These are phyloP conservation scores for Pisolithus microcarpus DNA, from an alignment of 768 basidiomycete genomes.

Conservation along the genomic window DNA sequence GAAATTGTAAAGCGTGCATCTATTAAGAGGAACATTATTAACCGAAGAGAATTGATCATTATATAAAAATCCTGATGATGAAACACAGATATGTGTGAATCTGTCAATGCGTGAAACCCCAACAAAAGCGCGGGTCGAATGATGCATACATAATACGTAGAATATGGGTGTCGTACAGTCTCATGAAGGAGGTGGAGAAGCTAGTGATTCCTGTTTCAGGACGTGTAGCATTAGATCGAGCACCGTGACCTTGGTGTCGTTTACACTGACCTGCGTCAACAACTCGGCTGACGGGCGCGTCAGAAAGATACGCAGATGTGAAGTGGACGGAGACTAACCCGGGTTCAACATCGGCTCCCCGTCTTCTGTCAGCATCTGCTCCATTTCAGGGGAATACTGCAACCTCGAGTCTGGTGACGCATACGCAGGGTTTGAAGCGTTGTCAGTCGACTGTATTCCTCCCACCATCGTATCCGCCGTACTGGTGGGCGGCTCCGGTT, in stretches of 20 bases:
- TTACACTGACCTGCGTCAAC: slow-evolving; percentile 48
- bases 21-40: neutral
- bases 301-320: slow-evolving; percentile 1
- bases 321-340: slow-evolving; percentile 34
- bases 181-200: slow-evolving; percentile 57
- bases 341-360: slow-evolving; percentile 63
- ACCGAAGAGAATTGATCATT: too few species aligned
- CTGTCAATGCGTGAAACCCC: neutral
- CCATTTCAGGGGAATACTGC: slow-evolving; percentile 38
- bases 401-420: slow-evolving; percentile 21
- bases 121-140: slow-evolving; percentile 10
- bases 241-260: slow-evolving; percentile 6
- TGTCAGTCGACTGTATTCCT: neutral
- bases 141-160: slow-evolving; percentile 7
- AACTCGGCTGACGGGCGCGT: slow-evolving; percentile 40
- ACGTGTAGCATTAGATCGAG: slow-evolving; percentile 24
- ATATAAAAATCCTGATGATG: neutral
- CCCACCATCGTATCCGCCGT: slow-evolving; percentile 2
- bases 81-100: too few species aligned
- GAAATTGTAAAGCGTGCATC: neutral
- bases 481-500: slow-evolving; percentile 6
- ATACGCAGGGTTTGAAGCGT: slow-evolving; percentile 13
- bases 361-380: slow-evolving; percentile 55
- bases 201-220: slow-evolving; percentile 49
- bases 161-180: neutral